Evolutionary conservation across 2,329 filamentous ascomycete genomes (phyloP).

Genomic region (Colletotrichum chrysophilum): DNA sequence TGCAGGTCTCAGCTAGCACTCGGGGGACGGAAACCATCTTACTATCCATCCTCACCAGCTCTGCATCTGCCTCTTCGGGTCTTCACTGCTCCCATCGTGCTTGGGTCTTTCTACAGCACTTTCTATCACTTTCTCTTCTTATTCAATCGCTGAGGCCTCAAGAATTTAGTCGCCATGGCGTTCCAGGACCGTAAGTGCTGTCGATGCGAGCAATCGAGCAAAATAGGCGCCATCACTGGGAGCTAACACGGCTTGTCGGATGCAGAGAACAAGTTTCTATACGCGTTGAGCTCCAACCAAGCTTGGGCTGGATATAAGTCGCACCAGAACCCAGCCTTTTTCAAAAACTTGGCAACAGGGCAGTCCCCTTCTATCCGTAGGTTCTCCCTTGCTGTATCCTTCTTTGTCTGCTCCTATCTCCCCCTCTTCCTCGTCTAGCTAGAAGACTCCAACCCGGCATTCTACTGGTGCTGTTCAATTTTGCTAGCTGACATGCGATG

Average conservation of each 20-base stretch:
- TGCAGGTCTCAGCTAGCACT: constrained; percentile 11
- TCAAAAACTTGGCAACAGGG: constrained; percentile 69
- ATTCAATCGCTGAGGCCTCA: background rate
- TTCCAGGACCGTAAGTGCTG: constrained; percentile 13
- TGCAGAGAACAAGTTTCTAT: constrained; percentile 62
- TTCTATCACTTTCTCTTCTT: background rate
- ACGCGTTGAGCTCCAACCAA: constrained; percentile 71
- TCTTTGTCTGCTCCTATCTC: background rate
- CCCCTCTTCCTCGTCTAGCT: background rate
- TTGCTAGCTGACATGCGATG: background rate
- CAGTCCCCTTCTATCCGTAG: constrained; percentile 68
- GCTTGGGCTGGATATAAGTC: constrained; percentile 72
- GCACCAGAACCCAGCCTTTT: constrained; percentile 73
- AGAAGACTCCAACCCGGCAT: background rate
- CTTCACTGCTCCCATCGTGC: background rate
- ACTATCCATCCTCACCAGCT: background rate
- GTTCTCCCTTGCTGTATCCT: background rate
- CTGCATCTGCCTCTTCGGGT: background rate
- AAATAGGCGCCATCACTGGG: background rate
- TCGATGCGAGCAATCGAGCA: background rate
- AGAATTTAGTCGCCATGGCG: background rate
- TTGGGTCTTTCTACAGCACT: background rate
- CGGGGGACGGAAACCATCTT: background rate
- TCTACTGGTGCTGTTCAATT: background rate
- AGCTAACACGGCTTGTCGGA: background rate